Evolutionary conservation across 2,329 filamentous ascomycete genomes (phyloP), one percentile per base, ranked within the genome.

Genomic region (Lasiodiplodia sp.): DNA sequence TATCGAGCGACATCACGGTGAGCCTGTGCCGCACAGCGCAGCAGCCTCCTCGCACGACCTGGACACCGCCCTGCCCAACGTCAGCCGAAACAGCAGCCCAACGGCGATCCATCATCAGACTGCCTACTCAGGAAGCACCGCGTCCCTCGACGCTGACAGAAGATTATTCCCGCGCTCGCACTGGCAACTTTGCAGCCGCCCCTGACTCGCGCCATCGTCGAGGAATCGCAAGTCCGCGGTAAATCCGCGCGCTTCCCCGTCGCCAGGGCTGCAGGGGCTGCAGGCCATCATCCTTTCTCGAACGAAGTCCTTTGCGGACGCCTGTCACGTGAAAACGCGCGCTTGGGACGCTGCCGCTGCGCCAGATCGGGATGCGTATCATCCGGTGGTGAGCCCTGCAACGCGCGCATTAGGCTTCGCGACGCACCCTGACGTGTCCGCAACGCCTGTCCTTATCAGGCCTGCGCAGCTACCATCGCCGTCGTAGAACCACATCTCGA

Each of bases 51-150:
- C n/a, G 28, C 44, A 31, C 38, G 28, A 16, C 25, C 47, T 28
- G 44, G 51, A 47, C 60, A 64, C 60, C 60, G 60, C 60, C 31
- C 60, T 52, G 60, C 47, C 60, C 60, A 38, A 64, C 47, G n/a
- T 52, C 60, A 52, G 60, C 60, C 60, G 60, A 52, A 34, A 10
- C 4, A 7, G 60, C 60, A 37, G 60, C 60, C 60, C 60, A 12
- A 64, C 47, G 60, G 14, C 60, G 60, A 64, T 64, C 60, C 60
- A 64, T 25, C 60, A 63, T 31, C 58, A 51, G 37, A 60, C 44
- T 8, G 44, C 44, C 7, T 21, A 21, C 37, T 47, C 56, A 14
- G 56, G 37, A 23, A 60, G 37, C 56, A 44, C 37, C 25, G 37
- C 38, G 21, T 60, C 14, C 57, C 38, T 21, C 4, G 44, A 21